Base-by-base conservation (phyloP, 768 basidiomycete genomes). In the Pleurotus ostreatus region DNA sequence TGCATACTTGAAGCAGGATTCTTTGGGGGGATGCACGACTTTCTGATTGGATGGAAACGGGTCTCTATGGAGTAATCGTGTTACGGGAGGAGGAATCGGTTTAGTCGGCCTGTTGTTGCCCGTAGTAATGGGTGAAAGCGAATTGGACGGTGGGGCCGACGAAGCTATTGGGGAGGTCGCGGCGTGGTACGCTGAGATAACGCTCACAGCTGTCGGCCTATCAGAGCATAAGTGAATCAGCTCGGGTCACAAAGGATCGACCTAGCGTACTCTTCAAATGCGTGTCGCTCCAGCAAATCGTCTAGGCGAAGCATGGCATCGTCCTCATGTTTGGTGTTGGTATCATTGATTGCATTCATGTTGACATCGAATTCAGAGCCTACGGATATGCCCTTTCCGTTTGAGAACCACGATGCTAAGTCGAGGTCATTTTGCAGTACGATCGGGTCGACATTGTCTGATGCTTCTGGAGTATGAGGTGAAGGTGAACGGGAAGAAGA, bases 1-100 rank as follows among this genome's bases (percentile, higher is more conserved):
- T 22, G 76, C 84, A 44, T 57, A 91, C 89, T 87, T 89, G 71
- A 81, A 82, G 63, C 89, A 92, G 2, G 85, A 79, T 56, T 89
- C 89, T 66, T 83, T 87, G 1, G 86, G 75, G 22, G 88, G 89
- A 69, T 76, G 78, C 13, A 89, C 80, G n/a, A 90, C 82, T 34
- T 77, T 80, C 49, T 81, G 83, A 46, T 80, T 75, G 20, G 77
- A 65, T 12, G 73, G 66, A 2, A 78, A 72, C 12, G 73, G 75
- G 55, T 85, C 81, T 22, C 72, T 73, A 61, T 81, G 86, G 58
- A 84, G 83, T 30, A 80, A 75, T 22, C 81, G 71, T 16, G 81
- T 68, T 4, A 80, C 76, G 44, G 88, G 87, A 47, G 89, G 87
- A 43, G 88, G 88, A 15, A 87, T 75, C 20, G 85, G 82, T 59